These are phyloP conservation scores for Wallacemonas sp. DNA, from an alignment of 208 protist genomes.

Conservation along the genomic window DNA sequence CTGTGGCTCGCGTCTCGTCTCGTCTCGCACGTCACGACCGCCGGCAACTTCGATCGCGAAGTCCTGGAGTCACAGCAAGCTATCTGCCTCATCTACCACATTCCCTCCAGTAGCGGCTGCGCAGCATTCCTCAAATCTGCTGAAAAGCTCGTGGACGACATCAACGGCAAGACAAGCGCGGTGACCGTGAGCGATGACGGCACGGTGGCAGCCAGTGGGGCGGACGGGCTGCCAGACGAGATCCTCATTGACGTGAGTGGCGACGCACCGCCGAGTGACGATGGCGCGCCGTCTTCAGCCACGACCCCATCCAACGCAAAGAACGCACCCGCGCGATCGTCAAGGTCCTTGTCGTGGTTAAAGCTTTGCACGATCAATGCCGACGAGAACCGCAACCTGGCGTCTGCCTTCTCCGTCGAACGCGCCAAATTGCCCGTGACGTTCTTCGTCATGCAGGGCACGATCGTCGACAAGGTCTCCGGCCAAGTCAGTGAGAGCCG, in stretches of 20 bases:
- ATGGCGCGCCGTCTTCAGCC: too few species aligned
- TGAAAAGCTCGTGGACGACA: slow-evolving; percentile 66
- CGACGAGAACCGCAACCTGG: slow-evolving; percentile 86
- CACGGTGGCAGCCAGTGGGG: not conserved
- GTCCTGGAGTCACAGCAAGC: slow-evolving; percentile 90
- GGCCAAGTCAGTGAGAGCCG: slow-evolving; percentile 58
- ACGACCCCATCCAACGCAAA: not conserved
- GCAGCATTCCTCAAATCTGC: slow-evolving; percentile 53
- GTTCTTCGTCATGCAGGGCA: slow-evolving; percentile 90
- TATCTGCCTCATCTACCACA: slow-evolving; percentile 84
- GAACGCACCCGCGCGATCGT: too few species aligned
- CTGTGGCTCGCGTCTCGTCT: not conserved
- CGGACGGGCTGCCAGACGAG: slow-evolving; percentile 5
- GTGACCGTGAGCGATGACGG: slow-evolving; percentile 13
- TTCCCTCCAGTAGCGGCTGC: slow-evolving; percentile 65
- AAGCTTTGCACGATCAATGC: slow-evolving; percentile 89
- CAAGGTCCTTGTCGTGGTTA: slow-evolving; percentile 42
- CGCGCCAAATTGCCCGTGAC: slow-evolving; percentile 82
- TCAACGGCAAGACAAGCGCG: slow-evolving; percentile 60
- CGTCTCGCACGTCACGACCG: slow-evolving; percentile 50
- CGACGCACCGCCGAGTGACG: not conserved
- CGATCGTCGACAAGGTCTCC: slow-evolving; percentile 82
- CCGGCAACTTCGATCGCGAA: slow-evolving; percentile 75
- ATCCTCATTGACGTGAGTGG: not conserved
- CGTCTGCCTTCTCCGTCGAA: slow-evolving; percentile 85